A percentile compares a stretch with the other conserved stretches of the same genome.
phyloP scores from a whole-genome alignment of 179 eudicot species.

The Beta corolliflora region DNA sequence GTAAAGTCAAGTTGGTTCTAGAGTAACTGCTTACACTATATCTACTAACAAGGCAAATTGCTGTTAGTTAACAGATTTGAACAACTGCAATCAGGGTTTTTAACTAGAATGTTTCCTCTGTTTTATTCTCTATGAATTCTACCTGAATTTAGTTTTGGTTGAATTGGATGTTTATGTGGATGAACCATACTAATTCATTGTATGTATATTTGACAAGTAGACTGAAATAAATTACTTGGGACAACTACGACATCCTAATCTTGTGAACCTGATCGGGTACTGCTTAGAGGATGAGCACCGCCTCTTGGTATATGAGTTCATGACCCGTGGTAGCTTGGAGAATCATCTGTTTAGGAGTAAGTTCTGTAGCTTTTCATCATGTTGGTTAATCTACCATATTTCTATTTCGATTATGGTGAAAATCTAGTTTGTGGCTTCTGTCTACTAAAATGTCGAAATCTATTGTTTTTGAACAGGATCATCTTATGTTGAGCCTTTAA shows the following conservation, averaged over 20 bases:
- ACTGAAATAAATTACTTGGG: slow-evolving; percentile 61
- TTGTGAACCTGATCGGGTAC: slow-evolving; percentile 59
- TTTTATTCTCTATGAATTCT: not conserved
- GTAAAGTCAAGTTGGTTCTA: no score
- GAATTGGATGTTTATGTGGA: not conserved
- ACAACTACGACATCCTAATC: slow-evolving; percentile 53
- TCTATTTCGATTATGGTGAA: not conserved
- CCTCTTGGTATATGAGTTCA: slow-evolving; percentile 56
- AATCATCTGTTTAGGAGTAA: slow-evolving; percentile 59
- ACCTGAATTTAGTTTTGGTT: not conserved
- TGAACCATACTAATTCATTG: not conserved
- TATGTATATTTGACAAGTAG: slow-evolving; percentile 36
- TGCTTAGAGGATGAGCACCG: slow-evolving; percentile 58
- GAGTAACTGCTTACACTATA: no score
- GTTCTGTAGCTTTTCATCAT: slow-evolving; percentile 23
- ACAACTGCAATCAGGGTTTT: not conserved
- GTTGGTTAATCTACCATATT: slow-evolving; percentile 2
- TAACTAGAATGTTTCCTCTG: not conserved
- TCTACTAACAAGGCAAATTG: no score
- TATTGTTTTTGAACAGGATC: slow-evolving; percentile 31
- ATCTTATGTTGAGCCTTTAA: slow-evolving; percentile 35
- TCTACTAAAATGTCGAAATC: slow-evolving; percentile 1
- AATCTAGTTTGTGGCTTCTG: not conserved
- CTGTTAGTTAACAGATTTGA: no score
- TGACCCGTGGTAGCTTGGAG: slow-evolving; percentile 66